Percentiles rank a stretch among this genome's conserved stretches.
Conservation (phyloP, 148 eudicot genomes). For the Hydrangea macrophylla region DNA sequence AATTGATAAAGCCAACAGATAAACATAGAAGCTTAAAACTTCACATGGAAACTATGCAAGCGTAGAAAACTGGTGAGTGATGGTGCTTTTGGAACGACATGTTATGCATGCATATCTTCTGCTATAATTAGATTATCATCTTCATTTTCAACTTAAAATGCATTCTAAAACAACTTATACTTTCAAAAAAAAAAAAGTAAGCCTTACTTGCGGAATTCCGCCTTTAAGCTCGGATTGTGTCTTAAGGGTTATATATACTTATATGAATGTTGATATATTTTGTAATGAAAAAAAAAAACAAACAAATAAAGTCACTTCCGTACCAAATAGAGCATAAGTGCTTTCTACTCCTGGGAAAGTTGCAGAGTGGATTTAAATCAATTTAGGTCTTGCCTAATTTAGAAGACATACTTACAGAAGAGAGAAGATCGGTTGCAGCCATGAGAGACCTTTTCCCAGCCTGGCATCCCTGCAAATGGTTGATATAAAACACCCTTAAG, state of each 20-base stretch:
- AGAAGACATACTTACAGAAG: conserved; percentile 58
- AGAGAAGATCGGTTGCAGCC: conserved; percentile 66
- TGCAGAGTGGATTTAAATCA: neutral
- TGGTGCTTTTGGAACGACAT: too few species aligned
- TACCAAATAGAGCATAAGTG: neutral
- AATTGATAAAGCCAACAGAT: too few species aligned
- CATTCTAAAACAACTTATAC: too few species aligned
- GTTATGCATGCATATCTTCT: too few species aligned
- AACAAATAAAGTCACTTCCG: neutral
- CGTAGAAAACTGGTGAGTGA: too few species aligned
- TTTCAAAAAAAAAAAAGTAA: neutral
- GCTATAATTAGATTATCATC: too few species aligned
- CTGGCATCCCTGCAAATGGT: conserved; percentile 59
- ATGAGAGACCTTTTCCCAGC: conserved; percentile 71
- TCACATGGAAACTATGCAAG: too few species aligned
- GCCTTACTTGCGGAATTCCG: conserved; percentile 60
- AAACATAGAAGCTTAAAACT: too few species aligned
- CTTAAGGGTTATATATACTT: too few species aligned
- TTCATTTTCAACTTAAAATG: too few species aligned
- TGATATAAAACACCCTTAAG: neutral
- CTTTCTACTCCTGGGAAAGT: neutral
- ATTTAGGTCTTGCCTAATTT: neutral
- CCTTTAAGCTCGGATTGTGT: too few species aligned
- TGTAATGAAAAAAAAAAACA: neutral
- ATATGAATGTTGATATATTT: too few species aligned